A percentile compares a stretch with the other conserved stretches of the same genome.
Conservation (phyloP, 169 alveolate species). For the Plasmodium chabaudi region DNA sequence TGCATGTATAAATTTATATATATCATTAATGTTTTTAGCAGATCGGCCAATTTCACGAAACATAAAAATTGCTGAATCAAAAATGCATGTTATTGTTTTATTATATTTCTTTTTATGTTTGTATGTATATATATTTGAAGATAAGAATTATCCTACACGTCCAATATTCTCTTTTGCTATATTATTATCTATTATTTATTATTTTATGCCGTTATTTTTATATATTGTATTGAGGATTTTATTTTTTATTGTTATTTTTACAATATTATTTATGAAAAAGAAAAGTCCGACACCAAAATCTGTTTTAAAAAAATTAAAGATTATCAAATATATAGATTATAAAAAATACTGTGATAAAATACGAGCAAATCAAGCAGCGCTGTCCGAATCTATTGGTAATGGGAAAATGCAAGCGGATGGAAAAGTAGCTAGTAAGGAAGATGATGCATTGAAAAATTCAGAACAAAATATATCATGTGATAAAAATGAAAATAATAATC, state of each 20-base stretch:
- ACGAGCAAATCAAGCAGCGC: too few species aligned
- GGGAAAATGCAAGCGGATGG: neutral
- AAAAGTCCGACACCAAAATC: slow-evolving; percentile 74
- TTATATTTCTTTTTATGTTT: slow-evolving; percentile 30
- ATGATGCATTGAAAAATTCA: too few species aligned
- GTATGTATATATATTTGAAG: slow-evolving; percentile 43
- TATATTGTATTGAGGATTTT: slow-evolving; percentile 43
- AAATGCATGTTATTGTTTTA: slow-evolving; percentile 44
- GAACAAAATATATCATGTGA: neutral
- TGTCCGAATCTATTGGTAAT: neutral
- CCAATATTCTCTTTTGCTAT: slow-evolving; percentile 26
- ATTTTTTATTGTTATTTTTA: slow-evolving; percentile 27
- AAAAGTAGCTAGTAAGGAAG: neutral
- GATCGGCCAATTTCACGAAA: slow-evolving; percentile 39
- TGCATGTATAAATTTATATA: slow-evolving; percentile 42
- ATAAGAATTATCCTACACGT: slow-evolving; percentile 1
- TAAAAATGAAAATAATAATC: neutral
- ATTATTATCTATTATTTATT: slow-evolving; percentile 45
- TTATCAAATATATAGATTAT: slow-evolving; percentile 65
- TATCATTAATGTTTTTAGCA: slow-evolving; percentile 14
- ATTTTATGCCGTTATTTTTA: slow-evolving; percentile 67
- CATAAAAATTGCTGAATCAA: slow-evolving; percentile 34
- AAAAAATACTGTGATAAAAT: slow-evolving; percentile 45
- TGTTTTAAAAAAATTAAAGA: slow-evolving; percentile 61
- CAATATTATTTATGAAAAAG: slow-evolving; percentile 34